A percentile compares a stretch with the other conserved stretches of the same genome.
Conservation (phyloP, 805 yeast genomes). For the Maudiozyma turicensis region DNA sequence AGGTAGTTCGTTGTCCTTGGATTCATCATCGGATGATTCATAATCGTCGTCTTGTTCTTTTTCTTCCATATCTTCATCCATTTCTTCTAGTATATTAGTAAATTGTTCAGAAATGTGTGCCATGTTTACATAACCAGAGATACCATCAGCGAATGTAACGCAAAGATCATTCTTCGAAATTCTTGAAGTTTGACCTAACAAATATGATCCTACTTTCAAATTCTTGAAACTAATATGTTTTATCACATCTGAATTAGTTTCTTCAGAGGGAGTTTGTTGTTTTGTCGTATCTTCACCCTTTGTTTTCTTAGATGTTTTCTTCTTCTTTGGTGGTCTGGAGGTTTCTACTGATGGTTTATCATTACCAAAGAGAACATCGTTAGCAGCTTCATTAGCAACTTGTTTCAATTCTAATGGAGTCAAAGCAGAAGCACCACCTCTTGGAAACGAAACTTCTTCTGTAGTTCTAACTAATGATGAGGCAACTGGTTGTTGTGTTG, state of each 20-base stretch:
- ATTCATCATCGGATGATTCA: constrained; percentile 23
- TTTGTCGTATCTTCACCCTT: constrained; percentile 5
- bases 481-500: constrained; percentile 29
- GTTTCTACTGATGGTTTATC: constrained; percentile 12
- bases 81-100: constrained; percentile 45
- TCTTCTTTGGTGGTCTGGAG: constrained; percentile 36
- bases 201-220: constrained; percentile 58
- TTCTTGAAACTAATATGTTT: constrained; percentile 56
- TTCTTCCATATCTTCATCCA: constrained; percentile 39
- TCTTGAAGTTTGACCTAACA: constrained; percentile 65
- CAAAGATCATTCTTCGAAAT: constrained; percentile 56
- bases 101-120: constrained; percentile 61
- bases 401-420: constrained; percentile 87
- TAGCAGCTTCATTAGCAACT: constrained; percentile 84
- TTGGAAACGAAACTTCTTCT: constrained; percentile 57
- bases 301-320: constrained; percentile 22
- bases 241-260: constrained; percentile 34
- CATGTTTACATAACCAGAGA: constrained; percentile 70
- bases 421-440: constrained; percentile 87
- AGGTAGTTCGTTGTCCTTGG: constrained; percentile 40
- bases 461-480: constrained; percentile 31
- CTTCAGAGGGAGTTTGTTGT: constrained; percentile 9
- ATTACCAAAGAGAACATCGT: constrained; percentile 66
- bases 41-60: constrained; percentile 29
- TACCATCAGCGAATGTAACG: constrained; percentile 68